Conservation (phyloP, 1,284 basidiomycete genomes). For the Ustilago bromivora region DNA sequence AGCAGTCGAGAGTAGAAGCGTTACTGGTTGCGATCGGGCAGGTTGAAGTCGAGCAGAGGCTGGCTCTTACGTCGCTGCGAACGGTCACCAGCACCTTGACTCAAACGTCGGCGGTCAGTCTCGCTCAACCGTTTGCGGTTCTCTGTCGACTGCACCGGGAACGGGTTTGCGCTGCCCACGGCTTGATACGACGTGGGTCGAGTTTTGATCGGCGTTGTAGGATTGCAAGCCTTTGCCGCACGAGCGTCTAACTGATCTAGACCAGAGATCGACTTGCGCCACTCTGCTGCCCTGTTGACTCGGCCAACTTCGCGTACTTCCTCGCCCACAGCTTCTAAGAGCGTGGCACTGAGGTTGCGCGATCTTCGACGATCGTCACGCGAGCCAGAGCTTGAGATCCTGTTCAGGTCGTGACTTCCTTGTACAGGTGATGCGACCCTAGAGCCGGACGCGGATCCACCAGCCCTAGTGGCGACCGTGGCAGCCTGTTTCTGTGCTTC, state of each 20-base stretch:
- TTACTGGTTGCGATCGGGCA: slow-evolving; percentile 25
- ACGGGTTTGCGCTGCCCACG: slow-evolving; percentile 16
- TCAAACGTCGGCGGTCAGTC: slow-evolving; percentile 48
- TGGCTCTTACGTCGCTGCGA: slow-evolving; percentile 32
- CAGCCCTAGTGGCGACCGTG: slow-evolving; percentile 19
- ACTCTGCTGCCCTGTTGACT: slow-evolving; percentile 34
- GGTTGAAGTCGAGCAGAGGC: slow-evolving; percentile 43
- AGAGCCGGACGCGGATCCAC: slow-evolving; percentile 21
- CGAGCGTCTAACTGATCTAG: slow-evolving; percentile 35
- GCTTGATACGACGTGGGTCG: slow-evolving; percentile 37
- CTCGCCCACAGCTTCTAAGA: slow-evolving; percentile 45
- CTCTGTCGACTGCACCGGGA: slow-evolving; percentile 24
- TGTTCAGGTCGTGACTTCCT: slow-evolving; percentile 13
- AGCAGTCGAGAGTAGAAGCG: neutral
- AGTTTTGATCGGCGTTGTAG: slow-evolving; percentile 26
- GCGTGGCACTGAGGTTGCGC: slow-evolving; percentile 36
- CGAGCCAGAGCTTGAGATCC: slow-evolving; percentile 2
- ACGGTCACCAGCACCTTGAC: slow-evolving; percentile 48
- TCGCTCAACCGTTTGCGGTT: slow-evolving; percentile 36
- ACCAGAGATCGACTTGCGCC: slow-evolving; percentile 45
- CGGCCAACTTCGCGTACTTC: slow-evolving; percentile 18
- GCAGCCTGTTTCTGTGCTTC: slow-evolving; percentile 40
- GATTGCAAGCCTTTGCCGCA: slow-evolving; percentile 18
- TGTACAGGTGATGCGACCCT: slow-evolving; percentile 26
- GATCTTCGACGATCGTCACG: slow-evolving; percentile 44